phyloP scores from a whole-genome alignment of 1,284 basidiomycete species.

The Apiotrichum veenhuisii region DNA sequence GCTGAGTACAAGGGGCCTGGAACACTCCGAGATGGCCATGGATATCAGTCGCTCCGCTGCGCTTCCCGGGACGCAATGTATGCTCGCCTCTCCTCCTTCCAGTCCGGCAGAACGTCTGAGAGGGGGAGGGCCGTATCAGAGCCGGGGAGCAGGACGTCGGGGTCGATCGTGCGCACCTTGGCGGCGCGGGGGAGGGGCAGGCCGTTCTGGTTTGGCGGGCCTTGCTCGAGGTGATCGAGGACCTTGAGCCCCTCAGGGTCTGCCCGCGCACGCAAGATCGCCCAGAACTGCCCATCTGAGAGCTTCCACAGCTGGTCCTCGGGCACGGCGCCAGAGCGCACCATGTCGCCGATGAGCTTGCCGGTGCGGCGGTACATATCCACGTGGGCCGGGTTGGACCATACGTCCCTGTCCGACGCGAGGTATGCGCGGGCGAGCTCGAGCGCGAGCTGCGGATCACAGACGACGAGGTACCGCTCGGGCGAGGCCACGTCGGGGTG shows the following conservation, averaged over 20 bases:
- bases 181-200: background rate
- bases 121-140: background rate
- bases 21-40: background rate
- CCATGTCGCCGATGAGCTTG: conserved; percentile 9
- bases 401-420: conserved; percentile 9
- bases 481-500: background rate
- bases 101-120: conserved; percentile 1
- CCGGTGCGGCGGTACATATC: conserved; percentile 12
- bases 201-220: background rate
- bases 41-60: background rate
- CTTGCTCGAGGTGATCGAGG: conserved; percentile 9
- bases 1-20: background rate
- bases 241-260: background rate
- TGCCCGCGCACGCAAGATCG: background rate
- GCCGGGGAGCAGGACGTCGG: conserved; percentile 8
- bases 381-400: conserved; percentile 12
- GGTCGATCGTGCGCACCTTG: conserved; percentile 18
- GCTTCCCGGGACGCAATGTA: conserved; percentile 11
- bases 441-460: background rate
- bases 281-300: conserved; percentile 15
- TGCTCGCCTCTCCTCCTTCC: conserved; percentile 6
- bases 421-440: conserved; percentile 12
- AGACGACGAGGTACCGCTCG: conserved; percentile 10
- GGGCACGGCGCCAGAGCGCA: conserved; percentile 1
- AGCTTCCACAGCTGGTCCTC: conserved; percentile 16